phyloP scores from a whole-genome alignment of 2,329 filamentous ascomycete genomes.

The Colletotrichum tabaci region DNA sequence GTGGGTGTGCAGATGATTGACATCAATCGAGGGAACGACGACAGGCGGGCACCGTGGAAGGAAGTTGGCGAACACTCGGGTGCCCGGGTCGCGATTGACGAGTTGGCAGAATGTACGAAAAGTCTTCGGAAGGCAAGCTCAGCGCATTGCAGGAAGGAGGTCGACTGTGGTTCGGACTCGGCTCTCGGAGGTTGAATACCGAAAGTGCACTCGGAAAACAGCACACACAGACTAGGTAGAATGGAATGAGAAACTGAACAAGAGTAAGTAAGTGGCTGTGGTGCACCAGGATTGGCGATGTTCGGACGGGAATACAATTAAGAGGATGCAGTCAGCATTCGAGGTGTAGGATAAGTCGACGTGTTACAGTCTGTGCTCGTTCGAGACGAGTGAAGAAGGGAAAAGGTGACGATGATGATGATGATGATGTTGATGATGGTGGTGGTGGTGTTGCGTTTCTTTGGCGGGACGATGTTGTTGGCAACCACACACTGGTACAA shows the following conservation, averaged over 20 bases:
- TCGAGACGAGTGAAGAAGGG: slow-evolving; percentile 24
- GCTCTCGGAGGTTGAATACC: neutral
- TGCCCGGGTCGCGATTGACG: slow-evolving; percentile 18
- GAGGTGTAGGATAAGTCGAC: slow-evolving; percentile 26
- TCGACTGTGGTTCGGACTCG: slow-evolving; percentile 9
- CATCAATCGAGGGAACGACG: slow-evolving; percentile 39
- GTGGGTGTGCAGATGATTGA: slow-evolving; percentile 44
- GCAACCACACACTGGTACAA: slow-evolving; percentile 30
- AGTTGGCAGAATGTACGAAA: neutral
- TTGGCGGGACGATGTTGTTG: slow-evolving; percentile 25
- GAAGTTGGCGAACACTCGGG: slow-evolving; percentile 17
- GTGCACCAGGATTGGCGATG: slow-evolving; percentile 1
- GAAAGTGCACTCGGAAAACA: slow-evolving; percentile 13
- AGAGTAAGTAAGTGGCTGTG: slow-evolving; percentile 28
- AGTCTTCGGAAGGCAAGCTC: slow-evolving; percentile 9
- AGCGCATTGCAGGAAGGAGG: slow-evolving; percentile 27
- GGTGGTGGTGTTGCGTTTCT: slow-evolving; percentile 12
- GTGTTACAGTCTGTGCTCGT: slow-evolving; percentile 28
- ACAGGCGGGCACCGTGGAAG: slow-evolving; percentile 24
- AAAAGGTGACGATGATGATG: slow-evolving; percentile 28
- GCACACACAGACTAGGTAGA: slow-evolving; percentile 3
- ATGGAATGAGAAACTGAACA: slow-evolving; percentile 30
- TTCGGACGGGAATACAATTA: slow-evolving; percentile 40
- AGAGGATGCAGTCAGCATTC: slow-evolving; percentile 28
- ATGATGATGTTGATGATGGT: neutral